phyloP scores from a whole-genome alignment of 2,329 filamentous ascomycete genomes.

The Didymella pinodella region DNA sequence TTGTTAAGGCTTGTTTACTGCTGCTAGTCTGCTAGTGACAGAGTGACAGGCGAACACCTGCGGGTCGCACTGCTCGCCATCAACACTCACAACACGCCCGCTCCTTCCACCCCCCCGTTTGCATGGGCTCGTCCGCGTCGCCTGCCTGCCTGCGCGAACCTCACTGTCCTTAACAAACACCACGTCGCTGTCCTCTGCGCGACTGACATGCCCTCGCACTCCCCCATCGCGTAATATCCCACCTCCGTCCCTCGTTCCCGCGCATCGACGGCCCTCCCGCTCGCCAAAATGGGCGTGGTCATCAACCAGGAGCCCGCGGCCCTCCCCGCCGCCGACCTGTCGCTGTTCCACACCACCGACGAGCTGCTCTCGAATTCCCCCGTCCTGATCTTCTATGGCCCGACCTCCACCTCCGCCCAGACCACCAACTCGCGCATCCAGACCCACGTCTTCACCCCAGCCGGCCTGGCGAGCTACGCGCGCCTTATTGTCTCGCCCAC shows the following conservation, averaged over 20 bases:
- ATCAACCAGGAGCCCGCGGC: slow-evolving; percentile 77
- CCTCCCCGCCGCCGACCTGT: slow-evolving; percentile 80
- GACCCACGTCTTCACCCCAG: slow-evolving; percentile 88
- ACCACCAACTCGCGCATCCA: slow-evolving; percentile 93
- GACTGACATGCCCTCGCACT: slow-evolving; percentile 11
- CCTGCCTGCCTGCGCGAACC: not conserved
- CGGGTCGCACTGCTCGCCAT: slow-evolving; percentile 8
- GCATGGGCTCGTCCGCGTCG: slow-evolving; percentile 13
- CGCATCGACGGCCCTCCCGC: slow-evolving; percentile 22
- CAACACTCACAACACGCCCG: slow-evolving; percentile 13
- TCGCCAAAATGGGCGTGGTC: slow-evolving; percentile 73
- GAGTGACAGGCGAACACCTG: slow-evolving; percentile 14
- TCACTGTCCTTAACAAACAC: slow-evolving; percentile 17
- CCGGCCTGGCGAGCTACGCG: slow-evolving; percentile 87
- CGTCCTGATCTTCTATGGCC: slow-evolving; percentile 89
- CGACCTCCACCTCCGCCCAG: slow-evolving; percentile 87
- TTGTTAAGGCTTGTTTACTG: slow-evolving; percentile 41
- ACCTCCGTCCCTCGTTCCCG: slow-evolving; percentile 43
- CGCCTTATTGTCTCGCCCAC: slow-evolving; percentile 93
- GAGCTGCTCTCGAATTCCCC: slow-evolving; percentile 81
- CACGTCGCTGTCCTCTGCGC: slow-evolving; percentile 18
- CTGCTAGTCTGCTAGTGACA: not conserved
- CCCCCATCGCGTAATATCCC: slow-evolving; percentile 21
- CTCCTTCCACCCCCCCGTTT: slow-evolving; percentile 14
- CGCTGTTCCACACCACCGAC: slow-evolving; percentile 89